phyloP scores from a whole-genome alignment of 345 rosid genomes.

The Sisymbrium irio region DNA sequence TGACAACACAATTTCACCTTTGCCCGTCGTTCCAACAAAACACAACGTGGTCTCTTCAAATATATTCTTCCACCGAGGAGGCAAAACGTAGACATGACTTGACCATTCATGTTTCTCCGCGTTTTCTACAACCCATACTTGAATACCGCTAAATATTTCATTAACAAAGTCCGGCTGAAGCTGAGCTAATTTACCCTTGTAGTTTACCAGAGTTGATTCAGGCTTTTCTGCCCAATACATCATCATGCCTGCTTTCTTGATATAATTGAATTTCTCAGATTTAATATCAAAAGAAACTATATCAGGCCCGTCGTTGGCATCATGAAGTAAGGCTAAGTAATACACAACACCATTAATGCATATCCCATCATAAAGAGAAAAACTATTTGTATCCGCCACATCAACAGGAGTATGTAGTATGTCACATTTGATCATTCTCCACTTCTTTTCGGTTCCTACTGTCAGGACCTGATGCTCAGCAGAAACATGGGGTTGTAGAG shows the following conservation, averaged over 20 bases:
- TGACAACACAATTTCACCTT: conserved; percentile 15
- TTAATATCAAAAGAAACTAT: conserved; percentile 1
- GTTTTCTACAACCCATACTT: conserved; percentile 7
- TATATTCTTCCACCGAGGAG: neutral
- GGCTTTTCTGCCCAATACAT: neutral
- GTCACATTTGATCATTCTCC: too few species aligned
- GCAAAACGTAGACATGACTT: neutral
- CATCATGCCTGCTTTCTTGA: too few species aligned
- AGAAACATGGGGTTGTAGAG: too few species aligned
- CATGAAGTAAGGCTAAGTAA: too few species aligned
- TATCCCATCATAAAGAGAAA: too few species aligned
- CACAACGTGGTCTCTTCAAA: neutral
- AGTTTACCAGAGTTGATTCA: neutral
- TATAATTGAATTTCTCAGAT: too few species aligned
- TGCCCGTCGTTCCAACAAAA: neutral
- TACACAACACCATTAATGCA: too few species aligned
- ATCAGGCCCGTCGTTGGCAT: neutral
- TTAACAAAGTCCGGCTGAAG: neutral
- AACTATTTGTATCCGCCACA: too few species aligned
- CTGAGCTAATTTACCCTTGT: conserved; percentile 17
- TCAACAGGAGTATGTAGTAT: too few species aligned
- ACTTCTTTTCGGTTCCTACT: too few species aligned
- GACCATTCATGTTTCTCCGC: conserved; percentile 1
- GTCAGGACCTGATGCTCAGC: too few species aligned
- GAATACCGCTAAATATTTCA: neutral